Base-by-base conservation (phyloP, 352 stramenopile genomes). In the Phytophthora hibernalis region DNA sequence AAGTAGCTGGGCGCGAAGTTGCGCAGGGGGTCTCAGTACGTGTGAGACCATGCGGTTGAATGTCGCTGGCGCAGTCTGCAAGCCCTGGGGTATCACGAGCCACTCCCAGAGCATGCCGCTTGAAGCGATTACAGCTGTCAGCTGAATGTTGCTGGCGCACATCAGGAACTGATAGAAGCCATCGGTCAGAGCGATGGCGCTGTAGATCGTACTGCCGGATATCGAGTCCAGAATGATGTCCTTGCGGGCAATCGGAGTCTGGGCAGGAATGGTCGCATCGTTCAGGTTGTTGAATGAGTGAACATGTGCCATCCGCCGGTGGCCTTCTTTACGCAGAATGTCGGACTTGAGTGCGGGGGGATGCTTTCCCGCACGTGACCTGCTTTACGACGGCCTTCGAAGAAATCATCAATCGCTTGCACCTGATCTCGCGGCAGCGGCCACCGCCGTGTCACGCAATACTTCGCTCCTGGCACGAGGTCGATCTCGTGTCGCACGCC, bases 81-180 rank as follows among this genome's bases (percentile, higher is more conserved):
- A n/a, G n/a, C n/a, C n/a, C n/a, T n/a, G n/a, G n/a, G n/a, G n/a
- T n/a, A n/a, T n/a, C n/a, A n/a, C n/a, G n/a, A n/a, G n/a, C n/a
- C n/a, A n/a, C n/a, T n/a, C n/a, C n/a, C n/a, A n/a, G n/a, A n/a
- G n/a, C n/a, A n/a, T n/a, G 37, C 30, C 60, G 75, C 51, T 82
- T 62, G 67, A 67, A 2, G 70, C 72, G 31, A 50, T 70, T 2
- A 77, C 54, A 0, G 74, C 68, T 2, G 70, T 82, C 1, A 77
- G 45, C 1, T 44, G 58, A 0, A 74, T 66, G 38, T 77, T 64
- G 3, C 38, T 57, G 13, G 56, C 13, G 0, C 38, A n/a, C 59
- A 66, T 69, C 0, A 74, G 30, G 9, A 67, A 54, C 16, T 70
- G 61, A 20, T 53, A 61, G 12, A 61, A 74, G 1, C 65, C 53